A percentile compares a stretch with the other conserved stretches of the same genome.
Conservation (phyloP, 2,329 filamentous ascomycete species). For the Colletotrichum spinosum region DNA sequence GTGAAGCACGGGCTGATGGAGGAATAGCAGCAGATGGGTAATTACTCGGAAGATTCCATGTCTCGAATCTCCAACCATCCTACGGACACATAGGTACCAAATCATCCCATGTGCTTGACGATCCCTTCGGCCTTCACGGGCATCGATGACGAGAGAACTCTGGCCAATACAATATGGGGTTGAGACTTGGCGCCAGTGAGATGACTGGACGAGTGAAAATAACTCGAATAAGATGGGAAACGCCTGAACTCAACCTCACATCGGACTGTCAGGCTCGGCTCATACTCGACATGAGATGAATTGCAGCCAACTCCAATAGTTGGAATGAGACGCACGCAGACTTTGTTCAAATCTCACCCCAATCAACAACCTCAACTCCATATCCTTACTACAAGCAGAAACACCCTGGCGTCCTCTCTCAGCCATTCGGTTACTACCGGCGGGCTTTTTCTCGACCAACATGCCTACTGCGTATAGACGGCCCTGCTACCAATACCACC, state of each 20-base stretch:
- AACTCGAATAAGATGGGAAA: constrained; percentile 1
- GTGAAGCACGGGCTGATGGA: not conserved
- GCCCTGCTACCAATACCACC: constrained; percentile 11
- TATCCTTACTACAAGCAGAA: not conserved
- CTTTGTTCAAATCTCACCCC: constrained; percentile 14
- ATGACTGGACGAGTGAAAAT: constrained; percentile 4
- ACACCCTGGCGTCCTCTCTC: constrained; percentile 3
- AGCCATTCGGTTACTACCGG: constrained; percentile 16
- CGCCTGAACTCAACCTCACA: not conserved
- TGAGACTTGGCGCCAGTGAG: constrained; percentile 14
- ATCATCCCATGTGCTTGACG: not conserved
- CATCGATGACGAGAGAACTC: not conserved
- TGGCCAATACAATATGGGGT: no score
- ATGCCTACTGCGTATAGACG: no score
- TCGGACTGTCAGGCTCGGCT: constrained; percentile 10
- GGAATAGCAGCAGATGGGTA: no score
- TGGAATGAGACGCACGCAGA: not conserved
- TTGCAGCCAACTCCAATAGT: not conserved
- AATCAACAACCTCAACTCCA: not conserved
- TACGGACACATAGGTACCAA: no score
- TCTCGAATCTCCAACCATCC: not conserved
- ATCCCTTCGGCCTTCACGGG: not conserved
- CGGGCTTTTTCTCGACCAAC: constrained; percentile 2
- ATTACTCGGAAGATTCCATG: not conserved
- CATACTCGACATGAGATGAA: constrained; percentile 3